Evolutionary conservation across 257 asterid species (phyloP), one percentile per base, ranked within the genome.

Genomic region (Lycium ferocissimum): DNA sequence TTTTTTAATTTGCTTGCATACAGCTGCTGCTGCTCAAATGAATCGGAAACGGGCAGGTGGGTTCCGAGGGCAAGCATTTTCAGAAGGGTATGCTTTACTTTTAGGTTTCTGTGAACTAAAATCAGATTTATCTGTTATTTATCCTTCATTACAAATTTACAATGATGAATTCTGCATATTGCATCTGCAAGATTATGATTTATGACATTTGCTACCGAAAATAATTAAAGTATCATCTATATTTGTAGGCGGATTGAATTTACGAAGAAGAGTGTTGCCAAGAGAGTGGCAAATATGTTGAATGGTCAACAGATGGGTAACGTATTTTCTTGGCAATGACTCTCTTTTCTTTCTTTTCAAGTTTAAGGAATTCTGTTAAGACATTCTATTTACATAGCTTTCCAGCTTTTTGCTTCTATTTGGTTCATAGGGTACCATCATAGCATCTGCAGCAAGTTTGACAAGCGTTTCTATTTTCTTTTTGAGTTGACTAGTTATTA

Each of bases 191-290:
- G 49, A 33, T 58, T 53, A 17, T 67, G 67, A 47, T 14, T 58
- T 53, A 17, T 67, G 67, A 47, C 20, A 9, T 47, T 35, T 49
- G 65, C 35, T 49, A 83, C 35, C 1, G 17, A 51, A 58, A 51
- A 49, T 51, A 56, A 18, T 35, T 20, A 49, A 67, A 40, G 38
- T 51, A 26, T 26, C 80, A 59, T 81, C 71, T 67, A 45, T 85
- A 81, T 80, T 18, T 88, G 89, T 91, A 96, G 97, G 91, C 94
- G 99, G 99, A 97, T 94, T 73, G 99, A 96, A 91, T 96, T 94
- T 84, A 85, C 88, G 0, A 89, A 95, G 85, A 97, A 94, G 91
- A 89, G 93, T 84, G 93, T 93, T 80, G 98, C 99, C 71, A 96
- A 95, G 89, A 90, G 97, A 86, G 94, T 95, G 26, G 96, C 98